These are phyloP conservation scores for Boletus coccyginus DNA, from an alignment of 768 basidiomycete species.

Conservation along the genomic window DNA sequence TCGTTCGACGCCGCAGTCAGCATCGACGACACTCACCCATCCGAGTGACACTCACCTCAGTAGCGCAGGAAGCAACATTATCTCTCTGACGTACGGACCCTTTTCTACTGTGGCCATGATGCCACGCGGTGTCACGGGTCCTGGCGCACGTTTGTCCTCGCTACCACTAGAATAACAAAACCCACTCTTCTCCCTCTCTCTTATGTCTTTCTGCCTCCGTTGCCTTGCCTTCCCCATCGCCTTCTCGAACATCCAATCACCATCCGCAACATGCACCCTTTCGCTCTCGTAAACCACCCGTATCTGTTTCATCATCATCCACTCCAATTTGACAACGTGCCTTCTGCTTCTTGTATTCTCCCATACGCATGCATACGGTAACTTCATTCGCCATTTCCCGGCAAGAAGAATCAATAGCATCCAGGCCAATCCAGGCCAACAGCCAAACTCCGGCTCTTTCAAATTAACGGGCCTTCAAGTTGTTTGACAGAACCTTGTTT, in stretches of 20 bases:
- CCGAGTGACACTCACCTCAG: conserved; percentile 17
- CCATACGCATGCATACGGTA: background rate
- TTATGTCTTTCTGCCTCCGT: conserved; percentile 4
- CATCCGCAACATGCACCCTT: conserved; percentile 23
- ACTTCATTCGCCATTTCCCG: conserved; percentile 1
- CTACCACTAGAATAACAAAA: conserved; percentile 12
- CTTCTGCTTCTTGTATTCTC: conserved; percentile 3
- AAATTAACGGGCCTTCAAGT: conserved; percentile 16
- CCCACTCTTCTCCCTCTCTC: background rate
- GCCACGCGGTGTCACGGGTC: conserved; percentile 34
- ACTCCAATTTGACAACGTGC: conserved; percentile 14
- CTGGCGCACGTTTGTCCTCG: conserved; percentile 34
- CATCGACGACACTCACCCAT: conserved; percentile 2
- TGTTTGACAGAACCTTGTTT: conserved; percentile 16
- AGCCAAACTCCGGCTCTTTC: conserved; percentile 18
- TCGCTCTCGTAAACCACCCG: conserved; percentile 15
- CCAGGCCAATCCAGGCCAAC: too few species aligned
- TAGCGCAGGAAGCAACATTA: conserved; percentile 12
- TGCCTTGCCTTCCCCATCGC: conserved; percentile 7
- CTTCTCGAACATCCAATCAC: conserved; percentile 21
- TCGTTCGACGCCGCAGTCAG: conserved; percentile 10
- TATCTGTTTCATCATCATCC: conserved; percentile 8
- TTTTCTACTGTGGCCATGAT: conserved; percentile 28
- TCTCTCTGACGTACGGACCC: conserved; percentile 11
- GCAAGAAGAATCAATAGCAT: background rate